These are phyloP conservation scores for Leishmania guyanensis DNA, from an alignment of 208 protist species.

Conservation along the genomic window DNA sequence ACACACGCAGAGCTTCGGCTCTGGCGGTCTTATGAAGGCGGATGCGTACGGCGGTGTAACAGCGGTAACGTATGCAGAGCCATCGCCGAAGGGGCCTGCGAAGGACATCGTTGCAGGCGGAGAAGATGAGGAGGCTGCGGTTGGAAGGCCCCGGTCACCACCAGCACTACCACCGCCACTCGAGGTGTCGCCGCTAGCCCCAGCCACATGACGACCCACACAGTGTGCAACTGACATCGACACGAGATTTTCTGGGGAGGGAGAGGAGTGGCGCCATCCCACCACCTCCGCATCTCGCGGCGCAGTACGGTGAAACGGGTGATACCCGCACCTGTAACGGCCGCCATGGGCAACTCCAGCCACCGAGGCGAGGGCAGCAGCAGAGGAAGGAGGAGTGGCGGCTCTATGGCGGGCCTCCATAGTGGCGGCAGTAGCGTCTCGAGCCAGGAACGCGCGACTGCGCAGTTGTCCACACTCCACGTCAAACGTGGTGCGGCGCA, in stretches of 20 bases:
- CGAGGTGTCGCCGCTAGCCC: not conserved
- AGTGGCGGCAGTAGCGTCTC: not conserved
- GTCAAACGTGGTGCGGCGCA: slow-evolving; percentile 76
- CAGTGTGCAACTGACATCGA: slow-evolving; percentile 1
- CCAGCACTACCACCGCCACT: slow-evolving; percentile 2
- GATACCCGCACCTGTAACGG: not conserved
- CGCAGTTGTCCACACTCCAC: slow-evolving; percentile 64
- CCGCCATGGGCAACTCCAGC: not conserved
- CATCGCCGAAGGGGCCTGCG: not conserved
- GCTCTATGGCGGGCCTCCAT: not conserved
- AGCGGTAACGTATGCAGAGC: not conserved
- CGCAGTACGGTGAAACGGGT: not conserved
- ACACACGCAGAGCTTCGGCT: slow-evolving; percentile 28
- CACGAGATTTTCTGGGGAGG: not conserved
- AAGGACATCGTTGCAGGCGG: not conserved
- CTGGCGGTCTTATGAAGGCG: not conserved
- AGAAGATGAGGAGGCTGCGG: not conserved
- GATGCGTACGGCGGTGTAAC: not conserved
- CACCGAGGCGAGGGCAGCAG: not conserved
- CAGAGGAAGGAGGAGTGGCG: not conserved
- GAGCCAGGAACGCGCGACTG: slow-evolving; percentile 10
- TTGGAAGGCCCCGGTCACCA: not conserved
- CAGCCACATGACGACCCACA: not conserved
- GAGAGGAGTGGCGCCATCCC: not conserved
- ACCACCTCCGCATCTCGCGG: not conserved